phyloP scores from a whole-genome alignment of 768 basidiomycete genomes.

The Termitomyces sp. region DNA sequence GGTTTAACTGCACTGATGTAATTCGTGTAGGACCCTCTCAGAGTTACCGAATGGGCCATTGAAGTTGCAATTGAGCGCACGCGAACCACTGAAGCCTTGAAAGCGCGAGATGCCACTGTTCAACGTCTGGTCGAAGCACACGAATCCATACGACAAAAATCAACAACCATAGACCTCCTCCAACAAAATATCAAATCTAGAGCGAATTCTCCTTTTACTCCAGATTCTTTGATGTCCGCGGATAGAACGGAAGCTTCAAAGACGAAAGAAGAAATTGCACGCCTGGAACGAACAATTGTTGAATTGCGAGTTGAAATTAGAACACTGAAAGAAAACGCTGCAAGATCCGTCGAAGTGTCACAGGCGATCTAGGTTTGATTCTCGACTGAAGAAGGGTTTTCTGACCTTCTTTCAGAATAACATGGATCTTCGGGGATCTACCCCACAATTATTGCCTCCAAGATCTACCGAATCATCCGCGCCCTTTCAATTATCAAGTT shows the following conservation, averaged over 20 bases:
- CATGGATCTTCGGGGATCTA: not conserved
- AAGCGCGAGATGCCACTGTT: conserved; percentile 61
- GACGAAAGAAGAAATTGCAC: conserved; percentile 33
- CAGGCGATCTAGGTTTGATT: conserved; percentile 22
- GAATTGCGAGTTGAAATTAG: conserved; percentile 33
- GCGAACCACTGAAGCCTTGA: conserved; percentile 52
- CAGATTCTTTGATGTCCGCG: not conserved
- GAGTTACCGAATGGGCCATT: conserved; percentile 48
- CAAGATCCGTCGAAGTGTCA: conserved; percentile 20
- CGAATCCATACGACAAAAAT: conserved; percentile 57
- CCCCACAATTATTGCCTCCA: not conserved
- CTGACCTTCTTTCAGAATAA: conserved; percentile 4
- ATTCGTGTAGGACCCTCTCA: conserved; percentile 38
- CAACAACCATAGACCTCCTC: conserved; percentile 43
- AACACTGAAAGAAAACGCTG: conserved; percentile 23
- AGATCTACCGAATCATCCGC: conserved; percentile 5
- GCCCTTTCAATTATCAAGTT: not conserved
- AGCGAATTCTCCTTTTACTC: conserved; percentile 7
- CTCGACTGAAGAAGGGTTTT: not conserved
- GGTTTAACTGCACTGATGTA: not conserved
- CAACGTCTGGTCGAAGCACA: conserved; percentile 58
- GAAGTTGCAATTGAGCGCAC: conserved; percentile 51
- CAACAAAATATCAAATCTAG: conserved; percentile 24
- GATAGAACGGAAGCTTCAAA: conserved; percentile 16
- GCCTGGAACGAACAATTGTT: conserved; percentile 33